Evolutionary conservation across 768 basidiomycete genomes (phyloP).

Genomic region (Podaxis sp.): DNA sequence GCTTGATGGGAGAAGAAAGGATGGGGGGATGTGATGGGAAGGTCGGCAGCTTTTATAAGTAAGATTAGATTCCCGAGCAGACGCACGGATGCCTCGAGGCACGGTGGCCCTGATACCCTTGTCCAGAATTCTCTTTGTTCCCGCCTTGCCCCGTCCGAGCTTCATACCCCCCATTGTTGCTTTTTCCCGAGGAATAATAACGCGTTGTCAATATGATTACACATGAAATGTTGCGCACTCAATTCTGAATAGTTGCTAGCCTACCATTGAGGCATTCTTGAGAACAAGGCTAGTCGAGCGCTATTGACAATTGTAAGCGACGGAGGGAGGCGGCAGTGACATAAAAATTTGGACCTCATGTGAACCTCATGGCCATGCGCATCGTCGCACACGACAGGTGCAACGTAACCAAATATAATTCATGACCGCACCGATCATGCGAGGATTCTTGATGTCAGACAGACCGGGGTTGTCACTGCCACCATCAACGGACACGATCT

Average conservation of each 20-base stretch:
- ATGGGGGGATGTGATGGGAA: slow-evolving; percentile 19
- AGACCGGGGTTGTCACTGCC: neutral
- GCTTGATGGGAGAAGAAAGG: slow-evolving; percentile 20
- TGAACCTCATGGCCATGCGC: slow-evolving; percentile 11
- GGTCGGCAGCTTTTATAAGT: slow-evolving; percentile 20
- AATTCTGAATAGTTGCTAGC: neutral
- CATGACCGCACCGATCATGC: slow-evolving; percentile 6
- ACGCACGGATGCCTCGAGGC: slow-evolving; percentile 49
- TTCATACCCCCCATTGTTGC: slow-evolving; percentile 7
- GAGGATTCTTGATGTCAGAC: slow-evolving; percentile 2
- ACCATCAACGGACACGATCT: neutral
- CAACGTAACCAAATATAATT: slow-evolving; percentile 2
- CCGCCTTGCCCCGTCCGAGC: neutral
- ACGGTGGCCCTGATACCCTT: slow-evolving; percentile 21
- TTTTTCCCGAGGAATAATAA: neutral
- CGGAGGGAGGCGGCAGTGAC: neutral
- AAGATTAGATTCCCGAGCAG: slow-evolving; percentile 24
- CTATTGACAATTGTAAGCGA: neutral
- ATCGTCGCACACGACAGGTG: neutral
- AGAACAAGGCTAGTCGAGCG: neutral
- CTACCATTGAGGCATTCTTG: neutral
- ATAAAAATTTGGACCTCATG: slow-evolving; percentile 12
- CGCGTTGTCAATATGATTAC: neutral
- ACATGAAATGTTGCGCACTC: neutral
- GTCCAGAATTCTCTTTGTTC: slow-evolving; percentile 9